A percentile compares a stretch with the other conserved stretches of the same genome.
Evolutionary conservation across 768 basidiomycete genomes (phyloP).

Genomic region (Amanita molliuscula): DNA sequence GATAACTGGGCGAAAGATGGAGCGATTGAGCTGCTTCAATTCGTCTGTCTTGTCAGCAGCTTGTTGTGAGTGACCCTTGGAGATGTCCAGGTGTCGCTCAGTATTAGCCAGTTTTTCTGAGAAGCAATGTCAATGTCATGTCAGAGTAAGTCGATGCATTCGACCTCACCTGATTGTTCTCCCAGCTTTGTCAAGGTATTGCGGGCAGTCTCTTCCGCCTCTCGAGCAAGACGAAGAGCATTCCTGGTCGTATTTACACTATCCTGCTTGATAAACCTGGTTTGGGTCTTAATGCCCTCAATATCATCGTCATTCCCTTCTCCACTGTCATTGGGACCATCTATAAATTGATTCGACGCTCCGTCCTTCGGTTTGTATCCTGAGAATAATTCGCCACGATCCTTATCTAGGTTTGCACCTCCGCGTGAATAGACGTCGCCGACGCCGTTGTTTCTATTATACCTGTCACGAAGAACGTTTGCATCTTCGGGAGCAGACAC

Average conservation of each 20-base stretch:
- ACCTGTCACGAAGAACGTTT: conserved; percentile 27
- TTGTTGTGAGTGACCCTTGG: conserved; percentile 76
- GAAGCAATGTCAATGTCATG: not conserved
- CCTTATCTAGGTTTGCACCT: conserved; percentile 45
- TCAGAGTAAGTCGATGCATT: conserved; percentile 5
- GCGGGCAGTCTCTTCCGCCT: conserved; percentile 92
- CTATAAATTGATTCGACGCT: conserved; percentile 59
- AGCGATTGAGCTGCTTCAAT: conserved; percentile 87
- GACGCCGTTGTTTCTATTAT: conserved; percentile 40
- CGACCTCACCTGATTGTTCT: conserved; percentile 77
- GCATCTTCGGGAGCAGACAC: conserved; percentile 11
- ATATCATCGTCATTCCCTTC: conserved; percentile 81
- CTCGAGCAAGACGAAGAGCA: conserved; percentile 85
- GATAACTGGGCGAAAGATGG: conserved; percentile 89
- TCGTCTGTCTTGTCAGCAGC: conserved; percentile 94
- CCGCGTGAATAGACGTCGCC: conserved; percentile 64
- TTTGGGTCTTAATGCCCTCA: conserved; percentile 93
- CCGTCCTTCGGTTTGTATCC: conserved; percentile 56
- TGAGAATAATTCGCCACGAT: conserved; percentile 66
- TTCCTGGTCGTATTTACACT: conserved; percentile 83
- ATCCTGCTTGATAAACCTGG: conserved; percentile 84
- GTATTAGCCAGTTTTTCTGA: conserved; percentile 86
- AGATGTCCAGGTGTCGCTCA: conserved; percentile 87
- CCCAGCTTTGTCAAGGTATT: conserved; percentile 77
- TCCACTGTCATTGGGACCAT: conserved; percentile 68